Evolutionary conservation across 2,329 filamentous ascomycete species (phyloP).

Genomic region (Exutisphaerella laricina): DNA sequence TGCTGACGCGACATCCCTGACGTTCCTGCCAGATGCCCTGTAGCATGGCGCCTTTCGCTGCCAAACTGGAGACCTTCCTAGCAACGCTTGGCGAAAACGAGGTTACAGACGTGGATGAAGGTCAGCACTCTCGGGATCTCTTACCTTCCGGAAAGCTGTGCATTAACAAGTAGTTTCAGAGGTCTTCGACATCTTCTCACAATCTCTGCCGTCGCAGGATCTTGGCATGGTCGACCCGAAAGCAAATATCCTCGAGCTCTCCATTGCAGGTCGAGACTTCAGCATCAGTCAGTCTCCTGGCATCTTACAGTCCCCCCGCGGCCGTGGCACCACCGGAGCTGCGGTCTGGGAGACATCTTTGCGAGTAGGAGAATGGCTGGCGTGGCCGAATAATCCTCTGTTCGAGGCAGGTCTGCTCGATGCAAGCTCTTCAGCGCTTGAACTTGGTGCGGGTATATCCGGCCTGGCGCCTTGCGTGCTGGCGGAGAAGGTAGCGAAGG

Average conservation of each 20-base stretch:
- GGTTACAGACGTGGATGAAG: slow-evolving; percentile 22
- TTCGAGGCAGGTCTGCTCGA: slow-evolving; percentile 52
- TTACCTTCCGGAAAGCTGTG: too few species aligned
- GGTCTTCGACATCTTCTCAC: slow-evolving; percentile 80
- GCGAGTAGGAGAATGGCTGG: slow-evolving; percentile 73
- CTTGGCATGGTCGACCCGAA: slow-evolving; percentile 80
- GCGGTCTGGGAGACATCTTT: slow-evolving; percentile 90
- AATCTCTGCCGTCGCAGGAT: slow-evolving; percentile 65
- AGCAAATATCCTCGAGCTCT: slow-evolving; percentile 49
- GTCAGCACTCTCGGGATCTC: slow-evolving; percentile 11
- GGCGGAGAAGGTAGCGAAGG: slow-evolving; percentile 54
- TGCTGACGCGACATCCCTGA: too few species aligned
- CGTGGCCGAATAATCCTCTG: slow-evolving; percentile 57
- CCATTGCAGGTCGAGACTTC: slow-evolving; percentile 63
- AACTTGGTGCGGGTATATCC: slow-evolving; percentile 84
- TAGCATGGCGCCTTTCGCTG: too few species aligned
- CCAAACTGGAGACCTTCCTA: slow-evolving; percentile 16
- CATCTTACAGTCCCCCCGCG: slow-evolving; percentile 69
- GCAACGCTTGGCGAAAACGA: slow-evolving; percentile 16
- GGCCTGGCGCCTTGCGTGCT: slow-evolving; percentile 70
- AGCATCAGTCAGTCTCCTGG: slow-evolving; percentile 77
- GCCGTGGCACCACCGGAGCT: slow-evolving; percentile 68
- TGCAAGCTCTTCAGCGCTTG: slow-evolving; percentile 58
- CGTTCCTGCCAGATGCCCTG: too few species aligned
- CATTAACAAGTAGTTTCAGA: slow-evolving; percentile 51